Evolutionary conservation across 108 stramenopile genomes (phyloP), one percentile per base, ranked within the genome.

Genomic region (Fistulifera pelliculosa): DNA sequence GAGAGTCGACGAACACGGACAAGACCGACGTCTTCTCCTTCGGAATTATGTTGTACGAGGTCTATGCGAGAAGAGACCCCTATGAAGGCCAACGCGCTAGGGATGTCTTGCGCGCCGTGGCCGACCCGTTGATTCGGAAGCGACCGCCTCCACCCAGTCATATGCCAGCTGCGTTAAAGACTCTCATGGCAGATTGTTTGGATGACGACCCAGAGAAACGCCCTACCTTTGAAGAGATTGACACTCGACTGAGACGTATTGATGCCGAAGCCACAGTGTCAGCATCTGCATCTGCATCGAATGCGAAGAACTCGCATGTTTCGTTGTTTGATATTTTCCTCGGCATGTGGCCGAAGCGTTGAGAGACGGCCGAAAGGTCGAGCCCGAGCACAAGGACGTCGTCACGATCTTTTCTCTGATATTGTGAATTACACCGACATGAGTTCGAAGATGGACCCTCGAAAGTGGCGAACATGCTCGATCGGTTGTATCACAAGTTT

Each of bases 401-500:
- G 85, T 90, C 13, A 83, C 83, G 0, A 62, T 93, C 23, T 79
- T 93, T 84, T 88, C 56, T 74, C 66, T 22, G 90, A 93, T 55
- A 82, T 93, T 55, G 80, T 83, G 6, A 76, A 78, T 1, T 93
- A 86, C 58, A 87, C 90, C 0, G 56, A 58, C 0, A 73, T 84
- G 60, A 51, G 62, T 16, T 61, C 64, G 8, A 43, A 27, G 1
- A 59, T 84, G 48, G 57, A 64, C n/a, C 83, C 88, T 19, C 65
- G 13, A 66, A 83, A 47, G 69, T 90, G 24, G 69, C 76, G 38
- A 57, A 45, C 22, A 71, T 90, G 70, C 70, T 90, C n/a, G 76
- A 90, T 50, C 66, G 71, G 21, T 52, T 90, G 26, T 90, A 85
- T 57, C 62, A 49, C 0, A 65, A 62, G 38, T 64, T 85, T 21